A percentile compares a stretch with the other conserved stretches of the same genome.
phyloP scores from a whole-genome alignment of 257 asterid genomes.

The Anisodus tanguticus region DNA sequence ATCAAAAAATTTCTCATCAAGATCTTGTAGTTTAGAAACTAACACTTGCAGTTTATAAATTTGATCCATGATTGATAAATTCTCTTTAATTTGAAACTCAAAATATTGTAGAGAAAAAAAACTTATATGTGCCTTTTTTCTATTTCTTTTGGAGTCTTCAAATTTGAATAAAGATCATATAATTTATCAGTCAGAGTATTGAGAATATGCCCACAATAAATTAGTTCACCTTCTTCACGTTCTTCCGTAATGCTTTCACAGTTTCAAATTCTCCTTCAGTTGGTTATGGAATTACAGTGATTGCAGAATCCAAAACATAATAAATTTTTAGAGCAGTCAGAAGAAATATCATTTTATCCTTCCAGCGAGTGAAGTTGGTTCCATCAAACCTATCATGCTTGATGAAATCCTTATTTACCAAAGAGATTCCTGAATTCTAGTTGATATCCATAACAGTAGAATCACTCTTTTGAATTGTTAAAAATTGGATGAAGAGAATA shows the following conservation, averaged over 20 bases:
- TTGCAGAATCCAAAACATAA: neutral
- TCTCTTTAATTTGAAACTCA: too few species aligned
- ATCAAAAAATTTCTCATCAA: too few species aligned
- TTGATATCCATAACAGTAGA: too few species aligned
- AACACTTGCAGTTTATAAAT: too few species aligned
- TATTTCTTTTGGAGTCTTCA: neutral
- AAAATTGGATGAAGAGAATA: too few species aligned
- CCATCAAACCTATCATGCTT: too few species aligned
- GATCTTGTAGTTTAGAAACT: too few species aligned
- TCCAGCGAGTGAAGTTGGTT: neutral
- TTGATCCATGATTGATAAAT: too few species aligned
- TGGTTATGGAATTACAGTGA: neutral
- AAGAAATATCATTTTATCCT: neutral
- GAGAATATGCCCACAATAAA: neutral
- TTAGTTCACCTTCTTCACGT: neutral
- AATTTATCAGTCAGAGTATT: neutral
- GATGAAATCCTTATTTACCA: too few species aligned
- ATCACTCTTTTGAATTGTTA: too few species aligned
- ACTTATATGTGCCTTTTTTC: neutral
- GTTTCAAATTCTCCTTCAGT: neutral
- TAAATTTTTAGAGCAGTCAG: neutral
- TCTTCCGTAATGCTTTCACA: neutral
- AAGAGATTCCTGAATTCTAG: too few species aligned
- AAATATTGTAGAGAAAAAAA: too few species aligned
- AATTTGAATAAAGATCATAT: neutral